These are phyloP conservation scores for Rhododendron ovatum DNA, from an alignment of 148 eudicot species.

Conservation along the genomic window DNA sequence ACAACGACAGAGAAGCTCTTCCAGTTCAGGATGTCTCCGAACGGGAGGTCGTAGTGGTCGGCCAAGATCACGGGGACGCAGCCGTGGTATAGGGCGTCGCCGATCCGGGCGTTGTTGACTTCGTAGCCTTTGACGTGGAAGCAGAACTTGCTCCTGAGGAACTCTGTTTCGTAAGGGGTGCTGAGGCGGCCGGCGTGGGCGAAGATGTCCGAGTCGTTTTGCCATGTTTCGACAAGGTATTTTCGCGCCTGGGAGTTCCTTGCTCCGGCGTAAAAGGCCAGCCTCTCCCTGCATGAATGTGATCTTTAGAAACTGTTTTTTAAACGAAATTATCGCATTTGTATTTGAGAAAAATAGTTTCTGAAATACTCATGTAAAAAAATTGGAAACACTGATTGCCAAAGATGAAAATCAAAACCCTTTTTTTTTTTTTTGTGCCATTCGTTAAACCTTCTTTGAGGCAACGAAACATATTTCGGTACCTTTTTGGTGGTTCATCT, in stretches of 20 bases:
- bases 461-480: too few species aligned
- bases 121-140: conserved; percentile 87
- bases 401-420: too few species aligned
- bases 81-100: conserved; percentile 79
- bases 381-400: too few species aligned
- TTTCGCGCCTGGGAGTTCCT: conserved; percentile 57
- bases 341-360: too few species aligned
- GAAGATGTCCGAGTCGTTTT: conserved; percentile 56
- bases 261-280: conserved; percentile 83
- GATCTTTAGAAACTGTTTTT: background rate
- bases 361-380: too few species aligned
- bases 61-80: conserved; percentile 86
- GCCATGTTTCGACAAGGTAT: conserved; percentile 44
- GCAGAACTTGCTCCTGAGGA: conserved; percentile 70
- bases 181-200: conserved; percentile 46
- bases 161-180: conserved; percentile 68
- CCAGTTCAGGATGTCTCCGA: conserved; percentile 71
- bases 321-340: background rate
- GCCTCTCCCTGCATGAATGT: conserved; percentile 47
- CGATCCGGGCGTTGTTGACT: conserved; percentile 85
- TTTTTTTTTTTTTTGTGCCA: too few species aligned
- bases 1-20: conserved; percentile 59
- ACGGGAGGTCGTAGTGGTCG: conserved; percentile 86
- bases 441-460: too few species aligned
- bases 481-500: conserved; percentile 44